Conservation (phyloP, 805 yeast genomes). For the Isabelozyma gotoi region DNA sequence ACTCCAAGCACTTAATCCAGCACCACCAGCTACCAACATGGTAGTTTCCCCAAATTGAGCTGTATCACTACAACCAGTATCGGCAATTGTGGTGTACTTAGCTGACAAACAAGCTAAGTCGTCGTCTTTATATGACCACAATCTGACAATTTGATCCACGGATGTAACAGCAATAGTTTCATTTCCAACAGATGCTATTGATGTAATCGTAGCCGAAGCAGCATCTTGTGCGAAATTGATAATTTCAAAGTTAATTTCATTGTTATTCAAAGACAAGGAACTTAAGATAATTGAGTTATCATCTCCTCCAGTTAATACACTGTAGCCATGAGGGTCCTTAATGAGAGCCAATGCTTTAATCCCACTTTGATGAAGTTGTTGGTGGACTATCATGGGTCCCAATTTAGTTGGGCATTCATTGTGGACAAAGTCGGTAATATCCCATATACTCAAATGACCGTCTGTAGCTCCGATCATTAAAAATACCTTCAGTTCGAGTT, state of each 20-base stretch:
- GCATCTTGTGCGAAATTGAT: constrained; percentile 50
- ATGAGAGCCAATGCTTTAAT: constrained; percentile 57
- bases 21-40: constrained; percentile 67
- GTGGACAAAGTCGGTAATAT: constrained; percentile 30
- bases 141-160: constrained; percentile 76
- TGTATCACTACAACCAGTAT: constrained; percentile 73
- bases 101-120: constrained; percentile 31
- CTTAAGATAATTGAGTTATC: constrained; percentile 65
- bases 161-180: constrained; percentile 58
- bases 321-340: constrained; percentile 12
- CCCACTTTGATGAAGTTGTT: constrained; percentile 81
- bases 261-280: constrained; percentile 10
- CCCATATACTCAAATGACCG: constrained; percentile 71
- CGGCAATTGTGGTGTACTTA: constrained; percentile 80
- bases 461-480: constrained; percentile 75
- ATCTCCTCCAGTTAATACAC: constrained; percentile 82
- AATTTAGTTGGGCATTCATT: constrained; percentile 7
- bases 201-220: constrained; percentile 86
- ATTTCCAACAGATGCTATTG: constrained; percentile 40
- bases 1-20: constrained; percentile 66
- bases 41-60: constrained; percentile 21
- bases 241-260: constrained; percentile 20
- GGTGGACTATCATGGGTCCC: constrained; percentile 33
- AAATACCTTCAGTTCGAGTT: constrained; percentile 21
- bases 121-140: constrained; percentile 52